Evolutionary conservation across 352 stramenopile species (phyloP), one percentile per base, ranked within the genome.

Genomic region (Globisporangium apiculatum): DNA sequence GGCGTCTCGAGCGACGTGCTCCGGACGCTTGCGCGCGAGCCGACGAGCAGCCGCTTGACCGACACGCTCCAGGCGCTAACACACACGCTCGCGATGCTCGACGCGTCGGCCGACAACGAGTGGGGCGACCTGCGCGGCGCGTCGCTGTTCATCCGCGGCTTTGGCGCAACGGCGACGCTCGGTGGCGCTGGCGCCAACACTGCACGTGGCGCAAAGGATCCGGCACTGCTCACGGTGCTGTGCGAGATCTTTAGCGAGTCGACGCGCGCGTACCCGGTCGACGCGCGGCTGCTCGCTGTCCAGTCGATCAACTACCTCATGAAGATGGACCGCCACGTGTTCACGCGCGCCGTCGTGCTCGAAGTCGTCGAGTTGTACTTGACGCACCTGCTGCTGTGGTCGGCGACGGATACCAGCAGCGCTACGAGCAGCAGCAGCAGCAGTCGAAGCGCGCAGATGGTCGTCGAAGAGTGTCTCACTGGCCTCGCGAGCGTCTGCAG

Each of bases 241-340:
- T 57, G 62, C 12, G 59, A 70, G 42, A 77, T 92, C 46, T 85
- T 90, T 37, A 64, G 63, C 50, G 62, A 79, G 35, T 52, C 76
- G 6, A 48, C 71, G 48, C 48, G 48, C 4, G 62, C 58, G 12
- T 89, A 80, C 62, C 45, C 69, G 2, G 42, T 69, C 8, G 72
- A 86, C 64, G 66, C 83, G 31, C 73, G 79, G 3, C 60, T 89
- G 0, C 62, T 94, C 37, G 78, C 82, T 1, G 62, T 90, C 24
- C 84, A 94, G 56, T 91, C 84, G 5, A 83, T 92, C 64, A 92
- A 92, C 60, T 94, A 94, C 63, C 58, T 94, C 47, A 69, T 91
- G 51, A 94, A 92, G 64, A 79, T 94, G 77, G 82, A 94, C 55
- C 67, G 72, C 9, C 71, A 85, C 48, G 61, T 85, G 54, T 79